phyloP scores from a whole-genome alignment of 108 stramenopile species.

The Pseudonitzschia multiseries region DNA sequence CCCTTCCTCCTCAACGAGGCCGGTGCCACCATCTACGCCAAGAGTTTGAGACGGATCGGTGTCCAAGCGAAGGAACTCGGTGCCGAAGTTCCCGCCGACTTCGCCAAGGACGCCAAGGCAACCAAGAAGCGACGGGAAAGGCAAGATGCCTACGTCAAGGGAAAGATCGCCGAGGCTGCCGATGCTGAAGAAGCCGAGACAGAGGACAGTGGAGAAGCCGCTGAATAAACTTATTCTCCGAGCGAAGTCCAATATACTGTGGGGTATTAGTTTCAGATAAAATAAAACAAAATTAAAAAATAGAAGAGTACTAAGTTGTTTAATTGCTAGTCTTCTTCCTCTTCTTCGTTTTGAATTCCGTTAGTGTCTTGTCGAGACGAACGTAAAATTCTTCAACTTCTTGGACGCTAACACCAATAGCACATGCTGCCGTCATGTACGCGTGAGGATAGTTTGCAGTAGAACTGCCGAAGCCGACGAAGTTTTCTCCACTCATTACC shows the following conservation, averaged over 20 bases:
- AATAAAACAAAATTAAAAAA: constrained; percentile 1
- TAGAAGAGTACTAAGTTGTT: not conserved
- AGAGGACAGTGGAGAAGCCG: constrained; percentile 26
- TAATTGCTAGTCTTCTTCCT: constrained; percentile 26
- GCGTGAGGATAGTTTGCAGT: constrained; percentile 64
- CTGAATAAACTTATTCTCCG: not conserved
- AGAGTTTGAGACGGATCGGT: constrained; percentile 52
- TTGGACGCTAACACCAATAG: constrained; percentile 72
- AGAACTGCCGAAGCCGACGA: constrained; percentile 85
- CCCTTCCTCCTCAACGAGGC: constrained; percentile 59
- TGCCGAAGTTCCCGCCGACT: constrained; percentile 43
- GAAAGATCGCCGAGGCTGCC: constrained; percentile 43
- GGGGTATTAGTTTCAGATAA: not conserved
- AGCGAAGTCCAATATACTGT: too few relatives aligned
- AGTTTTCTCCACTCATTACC: constrained; percentile 62
- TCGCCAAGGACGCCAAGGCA: constrained; percentile 61
- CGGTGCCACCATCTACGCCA: constrained; percentile 52
- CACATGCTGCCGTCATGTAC: constrained; percentile 95
- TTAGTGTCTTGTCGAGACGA: constrained; percentile 77
- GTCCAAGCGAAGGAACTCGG: constrained; percentile 45
- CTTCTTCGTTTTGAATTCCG: constrained; percentile 60
- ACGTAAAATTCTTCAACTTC: constrained; percentile 89
- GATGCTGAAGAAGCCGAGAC: constrained; percentile 40
- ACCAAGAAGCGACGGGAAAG: constrained; percentile 53
- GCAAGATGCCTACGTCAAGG: constrained; percentile 57